Base-by-base conservation (phyloP, 352 stramenopile genomes). In the Globisporangium splendens region DNA sequence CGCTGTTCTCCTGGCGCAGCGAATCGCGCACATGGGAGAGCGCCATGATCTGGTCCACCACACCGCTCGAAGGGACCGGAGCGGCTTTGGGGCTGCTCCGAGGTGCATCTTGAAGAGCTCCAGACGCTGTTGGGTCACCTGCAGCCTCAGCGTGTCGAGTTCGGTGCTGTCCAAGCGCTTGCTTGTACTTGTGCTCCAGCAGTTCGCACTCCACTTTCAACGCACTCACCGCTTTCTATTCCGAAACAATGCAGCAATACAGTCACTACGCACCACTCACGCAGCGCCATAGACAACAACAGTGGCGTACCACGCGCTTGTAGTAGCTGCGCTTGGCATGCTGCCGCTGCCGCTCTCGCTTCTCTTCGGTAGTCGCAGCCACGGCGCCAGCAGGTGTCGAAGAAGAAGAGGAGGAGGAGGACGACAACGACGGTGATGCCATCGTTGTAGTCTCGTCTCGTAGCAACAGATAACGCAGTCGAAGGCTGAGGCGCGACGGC, bases 281-380 rank as follows among this genome's bases (percentile, higher is more conserved):
- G 2, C 28, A 35, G 28, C 28, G 7, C 5, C 28, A 35, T 35
- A 10, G 28, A 35, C 5, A 35, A 35, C 28, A 8, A 10, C 7
- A 35, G 28, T 10, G 28, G 8, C 75, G 60, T 67, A 91, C 81
- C 48, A 80, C 66, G 38, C 88, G 87, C 66, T 83, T 83, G 71
- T 91, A 86, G 78, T 91, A 91, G 50, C 80, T 77, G 10, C 77
- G 74, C 64, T 88, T 86, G 64, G 83, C 81, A 42, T 83, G 70
- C 43, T 86, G 66, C 6, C 81, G 77, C 50, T 63, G 57, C 1
- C 57, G 48, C 49, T 51, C 5, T 20, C 57, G 57, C 50, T 51
- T 53, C 8, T 63, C 49, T 13, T 18, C 15, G 17, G 43, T 22
- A 18, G 12, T 44, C 39, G 39, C 38, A 43, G 8, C 14, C 10